Evolutionary conservation across 2,329 filamentous ascomycete genomes (phyloP), one percentile per base, ranked within the genome.

Genomic region (Uncinocarpus reesii): DNA sequence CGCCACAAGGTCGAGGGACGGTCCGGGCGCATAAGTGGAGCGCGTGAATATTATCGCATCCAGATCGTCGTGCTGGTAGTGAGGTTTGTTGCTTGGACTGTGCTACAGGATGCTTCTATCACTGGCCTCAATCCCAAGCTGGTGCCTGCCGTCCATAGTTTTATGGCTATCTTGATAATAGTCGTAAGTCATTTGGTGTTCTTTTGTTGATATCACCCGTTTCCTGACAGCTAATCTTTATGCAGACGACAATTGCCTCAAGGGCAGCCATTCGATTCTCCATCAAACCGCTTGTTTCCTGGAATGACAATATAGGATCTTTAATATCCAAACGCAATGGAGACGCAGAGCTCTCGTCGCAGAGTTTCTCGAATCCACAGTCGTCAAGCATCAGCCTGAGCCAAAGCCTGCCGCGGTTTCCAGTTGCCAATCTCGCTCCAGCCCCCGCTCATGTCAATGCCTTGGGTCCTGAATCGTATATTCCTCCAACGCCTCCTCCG

Each of bases 11-110:
- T 72, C 11, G 60, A 66, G 47, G 67, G 67, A 32, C 58, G 61
- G 52, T 61, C 60, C 36, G 69, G 67, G 7, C 62, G 66, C 13
- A 63, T 73, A 34, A 49, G 58, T 28, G 69, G 70, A 2, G 58
- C 71, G 28, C 58, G 60, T 11, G 65, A 71, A 48, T 74, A 71
- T 53, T 74, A 74, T 52, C 58, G 68, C 52, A 57, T 68, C 2
- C 71, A 74, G 50, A 58, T 70, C n/a, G 62, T 70, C 47, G 56
- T 67, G n/a, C 59, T 73, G 51, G 65, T 67, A 7, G 56, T 64
- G 48, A 65, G 71, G 52, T 70, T 67, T 48, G 61, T 60, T 37
- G 68, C 66, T 24, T 72, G 68, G 69, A 64, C 64, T n/a, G 55
- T 67, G 21, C 55, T 71, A 31, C 64, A 67, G 45, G 64, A 70